Base-by-base conservation (phyloP, 2,329 filamentous ascomycete species). In the Claviceps purpurea region DNA sequence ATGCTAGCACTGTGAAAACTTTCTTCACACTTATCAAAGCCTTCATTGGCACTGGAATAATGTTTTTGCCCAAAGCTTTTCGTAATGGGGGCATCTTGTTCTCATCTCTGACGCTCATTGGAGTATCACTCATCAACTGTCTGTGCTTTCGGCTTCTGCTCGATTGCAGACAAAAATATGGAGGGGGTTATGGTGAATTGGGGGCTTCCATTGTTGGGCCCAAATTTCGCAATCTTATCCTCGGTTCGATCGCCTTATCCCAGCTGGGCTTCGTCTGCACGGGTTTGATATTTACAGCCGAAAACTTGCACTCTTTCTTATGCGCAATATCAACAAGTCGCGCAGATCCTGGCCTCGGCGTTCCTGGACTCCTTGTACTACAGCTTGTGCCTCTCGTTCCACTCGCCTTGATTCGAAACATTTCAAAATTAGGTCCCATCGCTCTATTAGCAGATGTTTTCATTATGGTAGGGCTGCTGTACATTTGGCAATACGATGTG, bases 21-120 rank as follows among this genome's bases (percentile, higher is more conserved):
- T 89, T 89, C 67, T 88, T 89, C 64, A 89, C 85, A 0, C 71
- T 89, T 10, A 70, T 89, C 50, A 89, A 89, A 65, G 85, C 85
- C 1, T 89, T 89, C 60, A 78, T 89, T 51, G 85, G 85, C 47
- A 89, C 85, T 0, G 85, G 85, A 55, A 89, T 89, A 64, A 87
- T 89, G 81, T 89, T 89, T 61, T 65, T 89, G 45, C 85, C 85
- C 47, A 89, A 87, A 62, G 85, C 85, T 0, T 89, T 89, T 68
- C 79, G 80, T 61, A 89, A 89, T 57, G 85, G 85, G 39, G 85
- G 85, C 24, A 82, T 89, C 50, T 70, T 88, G 11, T 89, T 89
- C 62, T 88, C 85, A 0, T 82, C 81, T 0, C 67, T 87, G 49
- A 82, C 82, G 0, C 75, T 89, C 57, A 66, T 89, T 46, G 68